These are phyloP conservation scores for Acaromyces ingoldii DNA, from an alignment of 1,284 basidiomycete species.

Conservation along the genomic window DNA sequence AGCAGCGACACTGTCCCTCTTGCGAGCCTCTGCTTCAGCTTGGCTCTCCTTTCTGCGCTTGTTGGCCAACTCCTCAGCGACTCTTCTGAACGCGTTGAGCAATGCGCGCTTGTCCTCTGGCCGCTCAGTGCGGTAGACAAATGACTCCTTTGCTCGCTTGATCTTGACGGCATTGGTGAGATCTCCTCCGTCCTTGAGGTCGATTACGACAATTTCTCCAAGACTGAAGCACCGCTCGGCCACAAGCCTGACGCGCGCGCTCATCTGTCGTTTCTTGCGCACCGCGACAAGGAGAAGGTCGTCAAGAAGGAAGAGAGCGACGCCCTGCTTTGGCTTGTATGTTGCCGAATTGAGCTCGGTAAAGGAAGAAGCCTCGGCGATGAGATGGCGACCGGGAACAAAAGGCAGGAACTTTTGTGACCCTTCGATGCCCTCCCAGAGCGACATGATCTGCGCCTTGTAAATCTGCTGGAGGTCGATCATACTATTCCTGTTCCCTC, in stretches of 20 bases:
- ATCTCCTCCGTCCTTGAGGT: constrained; percentile 88
- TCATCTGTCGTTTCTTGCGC: constrained; percentile 51
- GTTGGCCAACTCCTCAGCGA: constrained; percentile 81
- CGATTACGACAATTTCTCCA: constrained; percentile 85
- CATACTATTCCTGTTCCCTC: constrained; percentile 22
- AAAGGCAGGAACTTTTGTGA: constrained; percentile 90
- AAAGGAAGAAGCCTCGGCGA: constrained; percentile 78
- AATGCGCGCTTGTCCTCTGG: constrained; percentile 78
- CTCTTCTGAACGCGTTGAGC: constrained; percentile 77
- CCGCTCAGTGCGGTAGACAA: constrained; percentile 81
- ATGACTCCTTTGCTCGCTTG: constrained; percentile 82
- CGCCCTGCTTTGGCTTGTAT: constrained; percentile 81
- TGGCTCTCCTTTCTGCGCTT: constrained; percentile 88
- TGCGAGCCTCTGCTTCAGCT: constrained; percentile 19
- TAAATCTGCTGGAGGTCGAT: constrained; percentile 84
- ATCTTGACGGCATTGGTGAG: constrained; percentile 96
- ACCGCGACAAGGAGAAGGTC: constrained; percentile 84
- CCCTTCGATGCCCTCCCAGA: constrained; percentile 90
- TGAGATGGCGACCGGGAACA: constrained; percentile 80
- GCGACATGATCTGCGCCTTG: constrained; percentile 81
- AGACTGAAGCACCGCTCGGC: constrained; percentile 89
- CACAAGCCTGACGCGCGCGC: constrained; percentile 63
- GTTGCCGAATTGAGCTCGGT: constrained; percentile 87
- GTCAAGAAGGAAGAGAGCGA: constrained; percentile 84
- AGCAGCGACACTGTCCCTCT: constrained; percentile 20